Evolutionary conservation across 306 rosid genomes (phyloP).

Genomic region (Carpinus viminea): DNA sequence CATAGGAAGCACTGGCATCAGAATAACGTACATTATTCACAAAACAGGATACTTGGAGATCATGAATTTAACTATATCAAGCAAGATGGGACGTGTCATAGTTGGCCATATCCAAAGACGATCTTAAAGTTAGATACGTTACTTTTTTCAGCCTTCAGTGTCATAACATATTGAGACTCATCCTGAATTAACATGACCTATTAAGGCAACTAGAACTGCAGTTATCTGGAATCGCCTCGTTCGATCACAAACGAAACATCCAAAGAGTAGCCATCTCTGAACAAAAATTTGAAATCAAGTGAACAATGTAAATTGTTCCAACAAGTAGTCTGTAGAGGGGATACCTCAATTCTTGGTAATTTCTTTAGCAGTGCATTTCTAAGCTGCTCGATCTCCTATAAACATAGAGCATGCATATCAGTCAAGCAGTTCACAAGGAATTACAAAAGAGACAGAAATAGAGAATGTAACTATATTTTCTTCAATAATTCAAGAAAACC

Average conservation of each 20-base stretch:
- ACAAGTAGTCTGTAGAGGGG: slow-evolving; percentile 13
- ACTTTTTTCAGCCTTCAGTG: neutral
- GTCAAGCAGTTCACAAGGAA: slow-evolving; percentile 29
- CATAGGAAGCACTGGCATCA: neutral
- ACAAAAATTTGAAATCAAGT: neutral
- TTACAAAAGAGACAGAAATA: slow-evolving; percentile 3
- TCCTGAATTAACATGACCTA: neutral
- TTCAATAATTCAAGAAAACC: neutral
- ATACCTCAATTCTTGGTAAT: slow-evolving; percentile 65
- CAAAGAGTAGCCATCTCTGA: neutral
- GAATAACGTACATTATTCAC: neutral
- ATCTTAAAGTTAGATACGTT: neutral
- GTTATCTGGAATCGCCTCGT: neutral
- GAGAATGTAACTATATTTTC: slow-evolving; percentile 1
- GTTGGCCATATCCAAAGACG: neutral
- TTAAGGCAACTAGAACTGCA: neutral
- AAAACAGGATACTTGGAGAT: neutral
- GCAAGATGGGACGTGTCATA: neutral
- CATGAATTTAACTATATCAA: neutral
- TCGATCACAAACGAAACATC: neutral
- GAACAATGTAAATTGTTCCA: neutral
- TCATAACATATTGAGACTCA: neutral
- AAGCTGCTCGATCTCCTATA: slow-evolving; percentile 68
- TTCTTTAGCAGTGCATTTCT: slow-evolving; percentile 51
- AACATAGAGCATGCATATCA: slow-evolving; percentile 29